Base-by-base conservation (phyloP, 495 filamentous ascomycete genomes). In the Neurospora sp. region DNA sequence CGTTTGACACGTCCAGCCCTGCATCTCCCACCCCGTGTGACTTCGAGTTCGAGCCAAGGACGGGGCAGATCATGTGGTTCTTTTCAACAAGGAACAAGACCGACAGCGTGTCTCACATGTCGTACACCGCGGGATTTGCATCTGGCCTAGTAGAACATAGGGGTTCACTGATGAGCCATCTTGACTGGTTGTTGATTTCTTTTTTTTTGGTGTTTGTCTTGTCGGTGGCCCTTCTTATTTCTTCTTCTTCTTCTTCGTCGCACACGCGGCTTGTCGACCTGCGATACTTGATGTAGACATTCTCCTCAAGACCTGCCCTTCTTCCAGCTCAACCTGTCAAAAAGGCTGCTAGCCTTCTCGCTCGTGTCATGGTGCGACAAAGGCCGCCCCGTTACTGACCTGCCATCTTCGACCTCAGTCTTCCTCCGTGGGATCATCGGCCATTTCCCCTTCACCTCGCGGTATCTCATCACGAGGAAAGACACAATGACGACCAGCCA, bases 401-500 rank as follows among this genome's bases (percentile, higher is more conserved):
- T 65, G 53, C 53, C 53, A 35, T 37, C 14, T 16, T 35, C 27
- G 14, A 65, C 27, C 53, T 35, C 9, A 12, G 10, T 71, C 77
- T 82, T 82, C 14, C 77, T 82, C 14, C 77, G 68, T 70, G 82
- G 87, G 78, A 86, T 80, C 68, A 92, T 81, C 20, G 91, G 90
- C 83, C 86, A 90, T 74, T 87, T 88, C 10, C 90, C 92, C 37
- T 86, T 88, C 70, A 85, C 86, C 78, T 95, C 92, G 31, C 86
- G 85, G 79, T 88, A 93, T 71, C 89, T 81, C 87, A 94, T 88
- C 10, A 82, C 70, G 0, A 87, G 70, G 75, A 94, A 91, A 1
- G 81, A 83, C 35, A 85, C 65, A 68, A 92, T 92, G 53, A 94
- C 85, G 14, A 81, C 81, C 38, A 97, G 81, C 92, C 88, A 98